These are phyloP conservation scores for Fusarium cyanostomum DNA, from an alignment of 2,329 filamentous ascomycete species.

Conservation along the genomic window DNA sequence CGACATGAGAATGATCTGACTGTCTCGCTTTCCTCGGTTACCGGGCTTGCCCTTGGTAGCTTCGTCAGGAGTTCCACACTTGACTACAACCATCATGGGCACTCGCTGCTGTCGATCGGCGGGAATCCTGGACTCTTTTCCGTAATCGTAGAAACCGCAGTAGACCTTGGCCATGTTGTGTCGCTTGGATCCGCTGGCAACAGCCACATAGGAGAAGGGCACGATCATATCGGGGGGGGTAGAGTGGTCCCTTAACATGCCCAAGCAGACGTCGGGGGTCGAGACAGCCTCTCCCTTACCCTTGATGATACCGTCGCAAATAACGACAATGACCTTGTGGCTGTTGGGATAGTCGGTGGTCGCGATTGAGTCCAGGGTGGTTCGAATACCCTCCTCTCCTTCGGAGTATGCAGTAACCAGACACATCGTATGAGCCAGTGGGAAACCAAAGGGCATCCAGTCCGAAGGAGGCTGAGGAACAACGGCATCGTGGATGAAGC, in stretches of 20 bases:
- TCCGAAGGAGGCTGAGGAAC: constrained; percentile 96
- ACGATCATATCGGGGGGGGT: constrained; percentile 83
- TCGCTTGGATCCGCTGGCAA: constrained; percentile 93
- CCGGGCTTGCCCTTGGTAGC: constrained; percentile 84
- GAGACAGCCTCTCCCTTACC: constrained; percentile 87
- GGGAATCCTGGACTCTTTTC: constrained; percentile 80
- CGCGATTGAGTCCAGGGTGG: constrained; percentile 93
- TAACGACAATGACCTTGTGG: constrained; percentile 95
- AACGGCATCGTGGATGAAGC: constrained; percentile 96
- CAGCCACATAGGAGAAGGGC: constrained; percentile 94
- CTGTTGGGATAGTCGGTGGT: constrained; percentile 99
- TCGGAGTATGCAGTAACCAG: constrained; percentile 97
- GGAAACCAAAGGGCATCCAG: constrained; percentile 97
- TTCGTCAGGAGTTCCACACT: constrained; percentile 94
- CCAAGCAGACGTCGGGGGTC: constrained; percentile 88
- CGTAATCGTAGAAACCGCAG: constrained; percentile 98
- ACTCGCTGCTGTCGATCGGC: constrained; percentile 92
- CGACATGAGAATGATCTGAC: constrained; percentile 98
- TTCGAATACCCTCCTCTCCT: constrained; percentile 89
- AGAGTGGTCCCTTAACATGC: constrained; percentile 95
- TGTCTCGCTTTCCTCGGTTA: constrained; percentile 98
- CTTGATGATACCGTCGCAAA: constrained; percentile 98
- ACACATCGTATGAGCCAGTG: constrained; percentile 91
- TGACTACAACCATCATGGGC: constrained; percentile 96
- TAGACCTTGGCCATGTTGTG: constrained; percentile 99